Conservation (phyloP, 305 asterid genomes). For the Euphrasia arctica region DNA sequence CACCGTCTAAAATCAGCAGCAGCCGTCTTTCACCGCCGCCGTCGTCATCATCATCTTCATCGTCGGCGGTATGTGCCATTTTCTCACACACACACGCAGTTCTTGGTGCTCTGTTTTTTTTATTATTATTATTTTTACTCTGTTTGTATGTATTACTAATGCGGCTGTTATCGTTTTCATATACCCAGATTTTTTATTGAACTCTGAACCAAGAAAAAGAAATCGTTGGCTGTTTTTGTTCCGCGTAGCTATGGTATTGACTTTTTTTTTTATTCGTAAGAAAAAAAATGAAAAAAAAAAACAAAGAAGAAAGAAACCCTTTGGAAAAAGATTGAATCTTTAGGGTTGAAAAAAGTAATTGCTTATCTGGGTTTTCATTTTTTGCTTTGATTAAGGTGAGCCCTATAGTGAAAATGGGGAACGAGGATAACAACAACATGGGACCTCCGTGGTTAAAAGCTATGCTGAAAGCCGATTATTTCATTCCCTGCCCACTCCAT, state of each 20-base stretch:
- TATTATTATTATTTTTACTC: neutral
- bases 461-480: slow-evolving; percentile 57
- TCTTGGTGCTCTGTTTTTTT: neutral
- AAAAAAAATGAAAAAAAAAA: neutral
- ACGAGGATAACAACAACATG: slow-evolving; percentile 9
- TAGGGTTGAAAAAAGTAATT: neutral
- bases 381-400: slow-evolving; percentile 41
- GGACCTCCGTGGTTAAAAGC: slow-evolving; percentile 72
- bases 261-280: neutral
- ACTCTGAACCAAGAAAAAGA: slow-evolving; percentile 5
- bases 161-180: neutral
- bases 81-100: neutral
- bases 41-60: neutral
- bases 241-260: neutral
- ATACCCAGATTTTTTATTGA: neutral
- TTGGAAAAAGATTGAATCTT: neutral
- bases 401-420: slow-evolving; percentile 38
- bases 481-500: slow-evolving; percentile 44
- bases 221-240: neutral
- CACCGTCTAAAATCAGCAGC: neutral
- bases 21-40: neutral
- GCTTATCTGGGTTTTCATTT: neutral
- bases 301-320: neutral
- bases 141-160: neutral
- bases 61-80: neutral